A percentile compares a stretch with the other conserved stretches of the same genome.
These are phyloP conservation scores for Penicillium thymicola DNA, from an alignment of 2,329 filamentous ascomycete species.

Conservation along the genomic window DNA sequence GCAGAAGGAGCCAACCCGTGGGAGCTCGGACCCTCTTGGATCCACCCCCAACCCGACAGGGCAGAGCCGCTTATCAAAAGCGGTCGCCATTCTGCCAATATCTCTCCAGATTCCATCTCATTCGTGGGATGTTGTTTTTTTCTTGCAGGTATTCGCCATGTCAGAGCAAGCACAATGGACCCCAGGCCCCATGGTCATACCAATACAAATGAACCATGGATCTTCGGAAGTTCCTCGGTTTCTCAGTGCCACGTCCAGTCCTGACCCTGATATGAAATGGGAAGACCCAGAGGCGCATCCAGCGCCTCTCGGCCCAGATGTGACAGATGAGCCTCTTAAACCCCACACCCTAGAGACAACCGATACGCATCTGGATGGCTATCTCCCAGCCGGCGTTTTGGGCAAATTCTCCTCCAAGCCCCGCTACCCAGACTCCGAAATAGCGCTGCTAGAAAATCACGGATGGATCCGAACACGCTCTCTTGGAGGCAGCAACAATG, in stretches of 20 bases:
- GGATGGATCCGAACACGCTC: constrained; percentile 36
- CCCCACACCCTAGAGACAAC: background rate
- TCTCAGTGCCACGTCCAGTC: background rate
- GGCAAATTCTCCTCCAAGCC: constrained; percentile 7
- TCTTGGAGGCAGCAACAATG: constrained; percentile 18
- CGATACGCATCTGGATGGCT: background rate
- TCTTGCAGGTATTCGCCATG: background rate
- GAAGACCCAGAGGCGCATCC: too few species aligned
- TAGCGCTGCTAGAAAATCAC: constrained; percentile 30
- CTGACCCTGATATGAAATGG: background rate
- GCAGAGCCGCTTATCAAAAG: background rate
- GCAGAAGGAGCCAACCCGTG: background rate
- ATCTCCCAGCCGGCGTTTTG: constrained; percentile 34
- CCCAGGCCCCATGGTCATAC: background rate
- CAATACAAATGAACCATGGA: background rate
- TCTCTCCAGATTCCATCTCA: background rate
- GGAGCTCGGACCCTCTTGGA: background rate
- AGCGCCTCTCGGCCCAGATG: background rate
- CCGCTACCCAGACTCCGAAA: constrained; percentile 21
- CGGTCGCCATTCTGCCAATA: constrained; percentile 2
- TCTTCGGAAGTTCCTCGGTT: background rate
- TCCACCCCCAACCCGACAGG: background rate
- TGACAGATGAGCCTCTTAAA: background rate
- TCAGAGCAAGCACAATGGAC: background rate
- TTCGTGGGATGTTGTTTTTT: background rate